Base-by-base conservation (phyloP, 2,329 filamentous ascomycete species). In the Anisogramma anomala region DNA sequence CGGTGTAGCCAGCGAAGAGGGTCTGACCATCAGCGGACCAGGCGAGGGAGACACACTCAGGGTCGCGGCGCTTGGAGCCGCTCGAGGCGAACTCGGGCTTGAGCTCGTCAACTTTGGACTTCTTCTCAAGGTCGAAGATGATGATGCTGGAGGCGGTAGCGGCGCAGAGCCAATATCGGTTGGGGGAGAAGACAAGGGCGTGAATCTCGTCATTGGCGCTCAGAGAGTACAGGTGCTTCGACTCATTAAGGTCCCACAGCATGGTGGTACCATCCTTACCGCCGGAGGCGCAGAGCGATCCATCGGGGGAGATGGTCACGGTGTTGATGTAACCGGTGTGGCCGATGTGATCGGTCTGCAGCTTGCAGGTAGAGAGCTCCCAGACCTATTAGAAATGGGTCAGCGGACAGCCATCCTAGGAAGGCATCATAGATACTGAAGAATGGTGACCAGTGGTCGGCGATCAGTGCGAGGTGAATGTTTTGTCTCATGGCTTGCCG, bases 51-150 rank as follows among this genome's bases (percentile, higher is more conserved):
- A 98, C 82, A 69, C 89, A 96, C 82, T 96, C 89, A 59, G 91
- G 91, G 72, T 95, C 89, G 65, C 88, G 81, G 80, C 82, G 87
- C 86, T 96, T 96, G 44, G 44, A 41, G 74, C 88, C 85, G 65
- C 87, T 82, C 65, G 87, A 78, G 63, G 87, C 76, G 76, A 91
- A 94, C 69, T 98, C 91, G 56, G 89, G 89, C 83, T 94, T 95
- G 69, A 98, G 82, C 81, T 96, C 91, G 61, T 96, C 89, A 64
- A 96, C 89, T 84, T 95, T 96, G 83, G 82, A 93, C 88, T 98
- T 98, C 88, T 98, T 98, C 86, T 98, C 91, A 57, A 98, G 81
- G 65, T 98, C 91, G 74, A 98, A 98, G 79, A 98, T 96, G 79
- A 95, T 95, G 79, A 98, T 96, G 79, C 80, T 87, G 73, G 79